Evolutionary conservation across 805 yeast genomes (phyloP).

Genomic region (Pichia cabralensis): DNA sequence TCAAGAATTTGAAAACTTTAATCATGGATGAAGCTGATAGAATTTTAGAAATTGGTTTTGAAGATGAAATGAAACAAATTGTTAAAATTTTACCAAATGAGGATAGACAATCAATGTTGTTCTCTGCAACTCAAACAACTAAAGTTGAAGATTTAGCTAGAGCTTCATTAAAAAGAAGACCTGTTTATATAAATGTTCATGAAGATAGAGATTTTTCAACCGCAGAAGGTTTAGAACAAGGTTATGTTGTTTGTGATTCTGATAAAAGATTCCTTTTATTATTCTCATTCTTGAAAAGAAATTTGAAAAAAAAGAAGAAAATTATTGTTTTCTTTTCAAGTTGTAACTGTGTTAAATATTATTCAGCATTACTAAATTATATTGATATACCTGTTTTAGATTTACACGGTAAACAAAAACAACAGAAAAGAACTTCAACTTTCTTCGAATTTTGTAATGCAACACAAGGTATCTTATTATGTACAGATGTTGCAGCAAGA

Average conservation of each 20-base stretch:
- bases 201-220: slow-evolving; percentile 77
- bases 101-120: slow-evolving; percentile 91
- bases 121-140: slow-evolving; percentile 99
- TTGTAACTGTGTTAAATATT: slow-evolving; percentile 94
- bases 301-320: slow-evolving; percentile 86
- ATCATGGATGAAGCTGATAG: slow-evolving; percentile 98
- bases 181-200: slow-evolving; percentile 87
- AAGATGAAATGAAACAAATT: slow-evolving; percentile 97
- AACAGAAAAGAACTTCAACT: slow-evolving; percentile 96
- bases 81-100: slow-evolving; percentile 87
- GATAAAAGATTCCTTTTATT: slow-evolving; percentile 86
- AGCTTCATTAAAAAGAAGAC: slow-evolving; percentile 89
- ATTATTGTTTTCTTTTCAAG: slow-evolving; percentile 91
- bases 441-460: slow-evolving; percentile 98
- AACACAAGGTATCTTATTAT: slow-evolving; percentile 80
- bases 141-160: slow-evolving; percentile 98
- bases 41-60: slow-evolving; percentile 94
- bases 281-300: slow-evolving; percentile 89
- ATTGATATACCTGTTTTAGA: slow-evolving; percentile 95
- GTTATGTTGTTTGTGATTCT: slow-evolving; percentile 94
- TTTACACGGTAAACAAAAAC: slow-evolving; percentile 96
- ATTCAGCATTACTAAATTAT: slow-evolving; percentile 88
- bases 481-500: slow-evolving; percentile 99
- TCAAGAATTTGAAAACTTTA: slow-evolving; percentile 87
- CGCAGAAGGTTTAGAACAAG: slow-evolving; percentile 96